phyloP scores from a whole-genome alignment of 129 eudicot genomes.

The Rutidosis leptorrhynchoides region DNA sequence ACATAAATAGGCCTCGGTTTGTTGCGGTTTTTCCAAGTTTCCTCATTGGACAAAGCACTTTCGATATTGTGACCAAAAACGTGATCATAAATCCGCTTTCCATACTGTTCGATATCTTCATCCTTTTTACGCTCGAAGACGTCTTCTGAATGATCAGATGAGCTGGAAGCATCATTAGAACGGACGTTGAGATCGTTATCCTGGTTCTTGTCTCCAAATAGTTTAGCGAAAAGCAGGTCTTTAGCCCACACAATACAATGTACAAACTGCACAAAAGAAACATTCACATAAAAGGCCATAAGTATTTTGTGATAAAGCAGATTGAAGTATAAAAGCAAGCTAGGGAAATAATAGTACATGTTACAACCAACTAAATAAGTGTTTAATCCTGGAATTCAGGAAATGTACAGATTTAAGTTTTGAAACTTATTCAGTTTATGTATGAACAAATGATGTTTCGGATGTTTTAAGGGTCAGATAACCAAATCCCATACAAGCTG shows the following conservation, averaged over 20 bases:
- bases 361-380: slow-evolving; percentile 6
- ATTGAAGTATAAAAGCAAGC: slow-evolving; percentile 4
- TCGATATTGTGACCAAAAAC: slow-evolving; percentile 92
- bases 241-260: slow-evolving; percentile 99
- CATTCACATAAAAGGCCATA: slow-evolving; percentile 4
- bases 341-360: slow-evolving; percentile 6
- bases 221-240: slow-evolving; percentile 91
- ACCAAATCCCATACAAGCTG: background rate
- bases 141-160: slow-evolving; percentile 68
- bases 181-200: slow-evolving; percentile 91
- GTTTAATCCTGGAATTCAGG: background rate
- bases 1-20: slow-evolving; percentile 82
- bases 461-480: background rate
- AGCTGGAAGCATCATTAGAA: slow-evolving; percentile 62
- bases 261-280: slow-evolving; percentile 59
- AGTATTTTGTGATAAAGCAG: slow-evolving; percentile 10
- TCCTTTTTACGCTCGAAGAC: slow-evolving; percentile 63
- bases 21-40: slow-evolving; percentile 84
- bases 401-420: background rate
- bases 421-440: background rate
- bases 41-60: slow-evolving; percentile 87
- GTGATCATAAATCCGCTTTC: slow-evolving; percentile 74
- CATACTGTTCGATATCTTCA: slow-evolving; percentile 72
- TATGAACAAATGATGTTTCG: background rate
- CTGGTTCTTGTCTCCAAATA: slow-evolving; percentile 88